Evolutionary conservation across 2,329 filamentous ascomycete genomes (phyloP), one percentile per base, ranked within the genome.

Genomic region (Madurella fahalii): DNA sequence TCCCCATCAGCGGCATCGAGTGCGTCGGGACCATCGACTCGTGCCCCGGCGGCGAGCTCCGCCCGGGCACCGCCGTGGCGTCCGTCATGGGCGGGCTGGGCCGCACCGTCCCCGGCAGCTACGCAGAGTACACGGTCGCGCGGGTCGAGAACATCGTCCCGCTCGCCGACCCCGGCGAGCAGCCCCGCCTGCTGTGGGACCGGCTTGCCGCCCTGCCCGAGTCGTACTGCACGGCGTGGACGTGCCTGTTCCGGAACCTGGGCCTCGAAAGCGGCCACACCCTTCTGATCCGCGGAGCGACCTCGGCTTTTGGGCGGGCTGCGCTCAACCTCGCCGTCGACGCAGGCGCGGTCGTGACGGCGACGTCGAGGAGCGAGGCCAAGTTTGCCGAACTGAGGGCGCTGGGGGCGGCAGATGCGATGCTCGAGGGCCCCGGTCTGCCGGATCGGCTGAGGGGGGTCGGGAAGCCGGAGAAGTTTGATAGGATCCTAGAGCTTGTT

Each of bases 11-110:
- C 20, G 72, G 72, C 17, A 62, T 74, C 25, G 72, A 74, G 58
- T 76, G 73, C 57, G 73, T 74, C 49, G 74, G 74, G n/a, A 65
- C 64, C 15, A 65, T 76, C 9, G 67, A 61, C 13, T 60, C 61
- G 18, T 73, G 69, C 55, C 72, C 70, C 1, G 64, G 62, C 9
- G 65, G 64, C 20, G 64, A 71, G 40, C 62, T 74, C 25, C 45
- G 56, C 1, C 30, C 63, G 11, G 73, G 72, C 15, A 64, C 54
- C 17, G 63, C 64, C 18, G 73, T 75, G 5, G 67, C 66, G 8
- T 68, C 63, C 15, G 56, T 74, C 12, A 76, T 76, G 74, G 73
- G 74, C 11, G 73, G 74, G 1, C 59, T 76, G 46, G 74, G 74
- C 1, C 63, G 73, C 5, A 73, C 53, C 16, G 62, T 64, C 11